Evolutionary conservation across 345 rosid species (phyloP).

Genomic region (Linum trigynum): DNA sequence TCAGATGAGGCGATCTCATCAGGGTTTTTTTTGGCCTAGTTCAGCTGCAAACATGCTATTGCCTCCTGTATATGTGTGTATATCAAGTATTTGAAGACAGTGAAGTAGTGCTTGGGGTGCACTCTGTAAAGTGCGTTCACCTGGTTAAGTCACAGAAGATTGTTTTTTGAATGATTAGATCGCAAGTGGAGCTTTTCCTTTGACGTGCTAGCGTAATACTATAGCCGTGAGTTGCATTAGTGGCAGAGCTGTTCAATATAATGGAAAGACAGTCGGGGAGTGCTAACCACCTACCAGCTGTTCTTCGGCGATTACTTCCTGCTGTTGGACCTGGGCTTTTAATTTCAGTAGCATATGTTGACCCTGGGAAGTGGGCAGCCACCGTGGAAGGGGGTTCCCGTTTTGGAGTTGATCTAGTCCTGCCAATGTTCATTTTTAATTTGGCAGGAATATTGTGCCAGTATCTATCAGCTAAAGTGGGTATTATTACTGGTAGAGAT

Average conservation of each 20-base stretch:
- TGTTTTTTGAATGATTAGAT: neutral
- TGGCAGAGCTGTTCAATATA: slow-evolving; percentile 8
- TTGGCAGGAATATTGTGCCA: slow-evolving; percentile 84
- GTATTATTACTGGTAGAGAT: slow-evolving; percentile 68
- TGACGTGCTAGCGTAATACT: neutral
- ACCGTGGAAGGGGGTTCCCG: slow-evolving; percentile 87
- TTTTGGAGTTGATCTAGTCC: slow-evolving; percentile 66
- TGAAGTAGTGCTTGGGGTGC: neutral
- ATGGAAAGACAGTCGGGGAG: slow-evolving; percentile 60
- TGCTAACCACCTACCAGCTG: slow-evolving; percentile 29
- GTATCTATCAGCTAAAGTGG: slow-evolving; percentile 65
- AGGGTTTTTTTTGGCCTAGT: neutral
- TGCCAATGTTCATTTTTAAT: slow-evolving; percentile 58
- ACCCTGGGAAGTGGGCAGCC: slow-evolving; percentile 95
- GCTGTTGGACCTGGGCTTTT: slow-evolving; percentile 59
- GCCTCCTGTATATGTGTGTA: neutral
- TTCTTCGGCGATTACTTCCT: slow-evolving; percentile 51
- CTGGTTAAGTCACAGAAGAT: neutral
- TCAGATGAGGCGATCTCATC: neutral
- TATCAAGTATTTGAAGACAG: neutral
- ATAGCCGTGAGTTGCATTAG: neutral
- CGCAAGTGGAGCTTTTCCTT: neutral
- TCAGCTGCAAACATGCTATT: neutral
- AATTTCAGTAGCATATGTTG: slow-evolving; percentile 74
- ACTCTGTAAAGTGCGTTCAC: too few species aligned